Conservation (phyloP, 108 stramenopile species). For the Nannochloropsis oceanica region DNA sequence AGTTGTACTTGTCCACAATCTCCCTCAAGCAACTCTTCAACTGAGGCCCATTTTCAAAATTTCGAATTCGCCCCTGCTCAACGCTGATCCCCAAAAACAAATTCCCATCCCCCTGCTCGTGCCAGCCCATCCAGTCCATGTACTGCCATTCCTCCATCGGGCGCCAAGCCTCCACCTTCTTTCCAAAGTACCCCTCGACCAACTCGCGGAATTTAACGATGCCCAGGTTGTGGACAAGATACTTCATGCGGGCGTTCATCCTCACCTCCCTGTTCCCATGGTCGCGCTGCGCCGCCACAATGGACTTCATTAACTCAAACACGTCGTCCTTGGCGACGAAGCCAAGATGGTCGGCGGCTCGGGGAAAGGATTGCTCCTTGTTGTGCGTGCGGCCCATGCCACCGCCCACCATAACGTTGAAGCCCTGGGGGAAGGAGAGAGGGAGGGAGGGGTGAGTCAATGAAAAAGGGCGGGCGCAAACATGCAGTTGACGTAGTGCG, state of each 20-base stretch:
- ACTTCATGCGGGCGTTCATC: slow-evolving; percentile 95
- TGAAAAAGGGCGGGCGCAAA: no score
- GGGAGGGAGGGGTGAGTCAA: neutral
- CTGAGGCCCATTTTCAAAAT: slow-evolving; percentile 50
- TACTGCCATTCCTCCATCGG: slow-evolving; percentile 71
- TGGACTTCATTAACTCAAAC: slow-evolving; percentile 72
- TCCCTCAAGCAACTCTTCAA: slow-evolving; percentile 73
- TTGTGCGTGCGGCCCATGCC: slow-evolving; percentile 95
- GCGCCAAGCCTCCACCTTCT: slow-evolving; percentile 64
- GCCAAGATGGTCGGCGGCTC: slow-evolving; percentile 86
- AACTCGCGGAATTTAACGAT: slow-evolving; percentile 74
- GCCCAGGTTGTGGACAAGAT: slow-evolving; percentile 89
- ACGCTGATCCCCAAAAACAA: slow-evolving; percentile 64
- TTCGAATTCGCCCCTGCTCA: slow-evolving; percentile 89
- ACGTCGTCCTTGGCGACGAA: slow-evolving; percentile 85
- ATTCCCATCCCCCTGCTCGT: slow-evolving; percentile 90
- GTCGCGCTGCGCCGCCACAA: slow-evolving; percentile 85
- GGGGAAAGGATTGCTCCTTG: slow-evolving; percentile 90
- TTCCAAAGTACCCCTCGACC: slow-evolving; percentile 81
- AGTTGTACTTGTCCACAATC: slow-evolving; percentile 67
- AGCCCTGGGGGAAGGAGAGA: slow-evolving; percentile 50
- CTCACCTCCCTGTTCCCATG: slow-evolving; percentile 93
- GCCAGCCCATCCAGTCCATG: slow-evolving; percentile 98
- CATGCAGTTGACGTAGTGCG: no score
- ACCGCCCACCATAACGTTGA: slow-evolving; percentile 90